Percentiles rank a stretch among this genome's conserved stretches.
Conservation (phyloP, 2,329 filamentous ascomycete species). For the Fusarium pseudocircinatum region DNA sequence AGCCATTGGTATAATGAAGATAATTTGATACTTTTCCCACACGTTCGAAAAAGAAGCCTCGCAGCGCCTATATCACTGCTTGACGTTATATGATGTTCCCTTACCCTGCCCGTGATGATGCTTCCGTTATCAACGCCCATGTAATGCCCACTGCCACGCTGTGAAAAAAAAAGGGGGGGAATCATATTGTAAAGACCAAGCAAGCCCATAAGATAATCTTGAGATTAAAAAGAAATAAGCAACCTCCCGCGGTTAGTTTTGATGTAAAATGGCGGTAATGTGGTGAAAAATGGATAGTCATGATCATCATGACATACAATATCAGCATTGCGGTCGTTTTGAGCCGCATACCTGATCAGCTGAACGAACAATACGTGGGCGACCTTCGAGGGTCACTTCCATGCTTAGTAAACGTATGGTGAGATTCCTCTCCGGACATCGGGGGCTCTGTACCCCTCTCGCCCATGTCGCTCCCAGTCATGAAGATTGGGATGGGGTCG, state of each 20-base stretch:
- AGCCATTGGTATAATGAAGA: conserved; percentile 16
- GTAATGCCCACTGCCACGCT: conserved; percentile 32
- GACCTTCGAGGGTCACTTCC: conserved; percentile 27
- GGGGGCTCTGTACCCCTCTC: conserved; percentile 46
- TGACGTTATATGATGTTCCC: conserved; percentile 5
- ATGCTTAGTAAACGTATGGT: conserved; percentile 46
- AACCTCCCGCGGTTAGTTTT: background rate
- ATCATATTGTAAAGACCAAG: conserved; percentile 34
- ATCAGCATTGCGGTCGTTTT: background rate
- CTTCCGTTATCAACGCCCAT: conserved; percentile 37
- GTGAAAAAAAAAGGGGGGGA: conserved; percentile 29
- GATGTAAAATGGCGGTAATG: background rate
- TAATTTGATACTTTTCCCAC: conserved; percentile 20
- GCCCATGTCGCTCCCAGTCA: conserved; percentile 50
- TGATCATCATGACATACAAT: conserved; percentile 1
- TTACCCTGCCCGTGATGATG: conserved; percentile 12
- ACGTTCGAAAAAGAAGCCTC: conserved; percentile 9
- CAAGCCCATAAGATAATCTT: conserved; percentile 6
- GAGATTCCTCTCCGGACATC: conserved; percentile 38
- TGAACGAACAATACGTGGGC: conserved; percentile 15
- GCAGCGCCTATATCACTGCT: conserved; percentile 7
- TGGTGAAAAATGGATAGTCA: background rate
- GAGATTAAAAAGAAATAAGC: background rate
- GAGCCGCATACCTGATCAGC: background rate
- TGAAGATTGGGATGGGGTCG: conserved; percentile 31